These are phyloP conservation scores for Backusella mclennaniae DNA, from an alignment of 192 early-diverging fungal species.

Conservation along the genomic window DNA sequence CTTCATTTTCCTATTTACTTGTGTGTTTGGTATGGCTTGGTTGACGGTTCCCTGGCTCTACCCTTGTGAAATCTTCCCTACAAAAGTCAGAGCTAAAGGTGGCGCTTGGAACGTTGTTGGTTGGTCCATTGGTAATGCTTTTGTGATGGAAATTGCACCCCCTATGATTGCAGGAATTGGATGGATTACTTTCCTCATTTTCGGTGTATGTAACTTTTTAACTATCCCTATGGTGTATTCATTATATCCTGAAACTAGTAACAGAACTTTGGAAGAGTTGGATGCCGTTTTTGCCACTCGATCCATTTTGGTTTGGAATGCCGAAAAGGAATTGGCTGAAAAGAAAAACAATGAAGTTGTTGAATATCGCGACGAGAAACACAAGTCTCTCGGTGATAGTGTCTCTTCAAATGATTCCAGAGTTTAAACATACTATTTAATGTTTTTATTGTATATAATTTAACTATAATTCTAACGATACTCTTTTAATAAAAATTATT, in stretches of 20 bases:
- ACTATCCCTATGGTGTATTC: slow-evolving; percentile 40
- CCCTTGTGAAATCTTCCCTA: slow-evolving; percentile 51
- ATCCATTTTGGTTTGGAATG: slow-evolving; percentile 25
- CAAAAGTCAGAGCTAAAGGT: slow-evolving; percentile 61
- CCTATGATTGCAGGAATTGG: slow-evolving; percentile 31
- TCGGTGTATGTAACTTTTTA: slow-evolving; percentile 41
- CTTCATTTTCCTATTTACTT: slow-evolving; percentile 39
- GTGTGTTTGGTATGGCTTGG: slow-evolving; percentile 60
- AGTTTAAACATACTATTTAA: not conserved
- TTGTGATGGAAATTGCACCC: slow-evolving; percentile 54
- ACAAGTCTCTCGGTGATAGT: not conserved
- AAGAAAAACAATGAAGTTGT: not conserved
- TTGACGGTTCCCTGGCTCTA: slow-evolving; percentile 70
- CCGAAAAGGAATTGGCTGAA: slow-evolving; percentile 25
- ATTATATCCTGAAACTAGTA: slow-evolving; percentile 47
- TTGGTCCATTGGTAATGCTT: slow-evolving; percentile 49
- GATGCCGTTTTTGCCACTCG: slow-evolving; percentile 29
- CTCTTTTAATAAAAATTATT: not conserved
- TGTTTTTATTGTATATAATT: not conserved
- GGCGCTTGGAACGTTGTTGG: slow-evolving; percentile 53
- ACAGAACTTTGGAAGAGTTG: slow-evolving; percentile 30
- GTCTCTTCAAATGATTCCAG: not conserved
- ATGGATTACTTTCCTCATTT: slow-evolving; percentile 48
- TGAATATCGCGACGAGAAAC: not conserved
- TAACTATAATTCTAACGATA: not conserved